Base-by-base conservation (phyloP, 2,329 filamentous ascomycete species). In the Knufia fluminis region DNA sequence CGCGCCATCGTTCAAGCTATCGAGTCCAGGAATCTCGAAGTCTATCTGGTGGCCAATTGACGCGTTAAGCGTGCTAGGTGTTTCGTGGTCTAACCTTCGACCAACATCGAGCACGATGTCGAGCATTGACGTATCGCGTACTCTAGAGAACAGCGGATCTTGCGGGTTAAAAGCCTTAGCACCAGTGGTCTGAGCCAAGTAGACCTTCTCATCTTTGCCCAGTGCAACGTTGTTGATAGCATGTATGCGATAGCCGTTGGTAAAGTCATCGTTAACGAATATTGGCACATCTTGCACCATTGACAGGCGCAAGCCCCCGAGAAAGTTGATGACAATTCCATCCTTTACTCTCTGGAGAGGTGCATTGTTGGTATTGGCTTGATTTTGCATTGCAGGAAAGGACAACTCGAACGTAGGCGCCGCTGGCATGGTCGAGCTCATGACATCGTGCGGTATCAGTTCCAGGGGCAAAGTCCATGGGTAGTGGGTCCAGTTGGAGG, bases 401-500 rank as follows among this genome's bases (percentile, higher is more conserved):
- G 80, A 78, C 3, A 85, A 73, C 48, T 83, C 82, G 47, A 92
- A 82, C 2, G 87, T 85, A 8, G 83, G 74, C 16, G 84, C 83
- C 50, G 81, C 73, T 3, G 80, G 75, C 56, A 94, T 82, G 10
- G 78, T 79, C 3, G 83, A 76, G 57, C 87, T 94, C n/a, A 76
- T 83, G 0, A 85, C 91, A 60, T 94, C 80, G 8, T 71, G 67
- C 0, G 90, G 88, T 2, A 96, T 75, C 58, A 94, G 73, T 22
- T 79, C 75, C 1, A 74, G 71, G 0, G 92, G 91, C 0, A 98
- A 71, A 0, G 92, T 97, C 91, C 91, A 97, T 0, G 92, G 92
- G 61, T 89, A 97, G 59, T 86, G 83, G 0, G 85, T 91, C 64
- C 90, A 83, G 60, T 94, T 94, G 0, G 80, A 82, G 4, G 78